Conservation (phyloP, 371 early-diverging fungal genomes). For the Mucor sp. region DNA sequence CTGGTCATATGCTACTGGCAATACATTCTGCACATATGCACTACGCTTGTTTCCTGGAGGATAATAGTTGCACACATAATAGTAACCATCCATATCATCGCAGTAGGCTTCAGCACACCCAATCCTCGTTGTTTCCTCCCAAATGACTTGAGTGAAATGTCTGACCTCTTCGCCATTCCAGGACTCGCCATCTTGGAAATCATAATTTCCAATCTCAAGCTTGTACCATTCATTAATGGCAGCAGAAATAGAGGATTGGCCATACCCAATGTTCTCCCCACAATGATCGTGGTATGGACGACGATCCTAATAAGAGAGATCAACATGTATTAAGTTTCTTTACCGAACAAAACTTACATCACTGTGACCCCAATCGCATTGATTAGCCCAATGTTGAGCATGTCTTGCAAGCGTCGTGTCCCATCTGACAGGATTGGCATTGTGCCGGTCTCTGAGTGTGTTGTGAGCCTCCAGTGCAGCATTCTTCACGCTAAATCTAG, state of each 20-base stretch:
- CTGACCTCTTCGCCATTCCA: slow-evolving; percentile 2
- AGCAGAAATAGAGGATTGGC: background rate
- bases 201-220: background rate
- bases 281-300: background rate
- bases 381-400: background rate
- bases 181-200: background rate
- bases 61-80: slow-evolving; percentile 36
- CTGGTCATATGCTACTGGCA: background rate
- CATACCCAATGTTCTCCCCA: background rate
- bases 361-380: background rate
- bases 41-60: slow-evolving; percentile 35
- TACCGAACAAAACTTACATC: background rate
- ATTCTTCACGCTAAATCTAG: background rate
- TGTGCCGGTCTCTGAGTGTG: background rate
- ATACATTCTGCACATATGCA: background rate
- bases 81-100: slow-evolving; percentile 31
- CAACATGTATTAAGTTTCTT: too few species aligned
- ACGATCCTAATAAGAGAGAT: background rate
- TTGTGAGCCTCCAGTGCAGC: background rate
- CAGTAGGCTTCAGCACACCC: slow-evolving; percentile 48
- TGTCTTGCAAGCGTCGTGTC: background rate
- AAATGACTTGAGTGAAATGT: slow-evolving; percentile 53
- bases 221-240: background rate
- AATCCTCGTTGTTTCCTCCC: slow-evolving; percentile 42
- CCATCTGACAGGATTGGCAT: background rate